Conservation (phyloP, 768 basidiomycete species). For the Naematelia aurantialba region DNA sequence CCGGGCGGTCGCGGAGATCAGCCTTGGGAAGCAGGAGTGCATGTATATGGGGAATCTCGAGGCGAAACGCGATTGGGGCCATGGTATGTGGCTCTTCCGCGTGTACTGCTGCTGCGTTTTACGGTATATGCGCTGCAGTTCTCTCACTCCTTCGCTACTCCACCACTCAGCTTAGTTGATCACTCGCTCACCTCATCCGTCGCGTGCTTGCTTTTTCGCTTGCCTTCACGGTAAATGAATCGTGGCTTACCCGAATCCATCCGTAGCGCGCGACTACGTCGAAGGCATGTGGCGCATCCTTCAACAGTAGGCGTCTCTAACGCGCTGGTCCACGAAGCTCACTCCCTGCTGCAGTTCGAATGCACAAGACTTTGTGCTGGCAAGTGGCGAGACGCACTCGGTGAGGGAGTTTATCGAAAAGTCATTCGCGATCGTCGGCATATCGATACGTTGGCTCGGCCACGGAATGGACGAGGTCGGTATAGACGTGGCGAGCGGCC, state of each 20-base stretch:
- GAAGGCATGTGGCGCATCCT: conserved; percentile 99
- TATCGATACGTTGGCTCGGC: conserved; percentile 56
- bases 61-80: conserved; percentile 95
- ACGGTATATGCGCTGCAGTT: no score
- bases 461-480: conserved; percentile 13
- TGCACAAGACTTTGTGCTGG: conserved; percentile 67
- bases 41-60: conserved; percentile 93
- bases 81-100: conserved; percentile 63
- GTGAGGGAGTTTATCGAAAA: conserved; percentile 92
- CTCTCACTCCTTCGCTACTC: no score
- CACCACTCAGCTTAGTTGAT: no score
- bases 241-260: no score
- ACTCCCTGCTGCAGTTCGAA: conserved; percentile 44
- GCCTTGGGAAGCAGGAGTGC: conserved; percentile 79
- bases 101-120: no score
- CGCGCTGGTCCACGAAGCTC: no score
- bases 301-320: conserved; percentile 63
- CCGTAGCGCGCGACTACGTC: conserved; percentile 61
- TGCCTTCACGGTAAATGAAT: not conserved
- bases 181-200: no score
- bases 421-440: conserved; percentile 68
- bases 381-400: conserved; percentile 78
- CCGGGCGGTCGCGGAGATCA: conserved; percentile 87
- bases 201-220: not conserved
- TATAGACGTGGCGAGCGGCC: not conserved